Evolutionary conservation across 257 asterid species (phyloP).

Genomic region (Lantana camara): DNA sequence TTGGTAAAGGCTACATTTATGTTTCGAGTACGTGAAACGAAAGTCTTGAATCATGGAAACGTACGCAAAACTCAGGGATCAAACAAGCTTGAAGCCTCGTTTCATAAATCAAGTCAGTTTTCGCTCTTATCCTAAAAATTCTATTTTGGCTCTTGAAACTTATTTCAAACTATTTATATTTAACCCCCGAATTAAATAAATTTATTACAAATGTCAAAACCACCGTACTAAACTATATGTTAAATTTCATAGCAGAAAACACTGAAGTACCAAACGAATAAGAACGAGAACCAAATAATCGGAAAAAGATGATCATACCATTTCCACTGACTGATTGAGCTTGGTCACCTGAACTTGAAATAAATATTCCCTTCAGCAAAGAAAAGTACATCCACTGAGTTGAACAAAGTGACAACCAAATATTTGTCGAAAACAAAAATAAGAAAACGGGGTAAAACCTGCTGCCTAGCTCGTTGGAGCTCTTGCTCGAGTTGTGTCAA

Average conservation of each 20-base stretch:
- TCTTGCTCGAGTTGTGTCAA: constrained; percentile 98
- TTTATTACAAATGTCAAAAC: too few relatives aligned
- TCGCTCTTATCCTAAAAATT: too few relatives aligned
- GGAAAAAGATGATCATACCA: constrained; percentile 55
- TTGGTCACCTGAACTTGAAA: constrained; percentile 98
- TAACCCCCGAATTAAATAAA: too few relatives aligned
- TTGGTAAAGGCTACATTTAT: constrained; percentile 26
- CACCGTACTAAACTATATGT: too few relatives aligned
- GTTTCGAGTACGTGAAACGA: constrained; percentile 22
- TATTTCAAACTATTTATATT: too few relatives aligned
- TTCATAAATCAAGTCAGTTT: too few relatives aligned
- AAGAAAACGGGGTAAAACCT: constrained; percentile 50
- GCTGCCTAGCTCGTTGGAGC: constrained; percentile 99
- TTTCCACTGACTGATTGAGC: constrained; percentile 89
- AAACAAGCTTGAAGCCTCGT: too few relatives aligned
- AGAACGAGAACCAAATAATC: constrained; percentile 23
- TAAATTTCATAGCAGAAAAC: constrained; percentile 12
- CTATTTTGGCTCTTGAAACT: too few relatives aligned
- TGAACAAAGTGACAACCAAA: not conserved
- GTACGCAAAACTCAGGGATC: too few relatives aligned
- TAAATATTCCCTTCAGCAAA: constrained; percentile 76
- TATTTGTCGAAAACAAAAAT: not conserved
- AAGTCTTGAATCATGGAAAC: constrained; percentile 18
- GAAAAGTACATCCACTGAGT: constrained; percentile 30
- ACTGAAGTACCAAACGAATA: constrained; percentile 6